Evolutionary conservation across 1,284 basidiomycete species (phyloP), one percentile per base, ranked within the genome.

Genomic region (Pseudozyma thailandica): DNA sequence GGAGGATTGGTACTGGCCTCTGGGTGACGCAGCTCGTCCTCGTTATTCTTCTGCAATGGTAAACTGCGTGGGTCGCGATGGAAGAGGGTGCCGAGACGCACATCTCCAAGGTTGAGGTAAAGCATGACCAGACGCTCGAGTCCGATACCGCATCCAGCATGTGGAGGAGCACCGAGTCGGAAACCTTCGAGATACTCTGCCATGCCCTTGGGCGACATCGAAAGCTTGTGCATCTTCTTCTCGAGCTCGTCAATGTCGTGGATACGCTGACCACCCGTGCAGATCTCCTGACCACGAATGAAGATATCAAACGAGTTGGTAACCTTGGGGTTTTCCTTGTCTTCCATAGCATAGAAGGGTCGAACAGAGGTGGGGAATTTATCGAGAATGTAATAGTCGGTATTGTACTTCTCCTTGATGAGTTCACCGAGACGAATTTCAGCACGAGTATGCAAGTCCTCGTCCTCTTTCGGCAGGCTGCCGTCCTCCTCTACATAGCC

Each of bases 381-480:
- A 70, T 83, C 81, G 31, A 83, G 75, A 31, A 83, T 82, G 70
- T 81, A 83, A 58, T 82, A 83, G 86, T 98, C 95, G 53, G 92
- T 97, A 76, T 93, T 89, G 84, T 94, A 95, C 85, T 95, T 96
- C 58, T 89, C 89, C 83, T 91, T 92, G 78, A 98, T 89, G 51
- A 98, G 86, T 51, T 89, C 87, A 27, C 95, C 95, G 23, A 98
- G 89, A 53, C 91, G 88, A 85, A 92, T 94, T 85, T 98, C 95
- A 80, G 94, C 92, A 75, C 91, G 89, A 6, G 93, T 96, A 92
- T 95, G 33, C 7, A 81, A 57, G 49, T 81, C 79, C 42, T 81
- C 78, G 45, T 77, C 73, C 58, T 70, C 68, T 49, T 60, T 72
- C 37, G 78, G 78, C 39, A 64, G n/a, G 43, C 49, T 68, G 30